Evolutionary conservation across 306 rosid genomes (phyloP).

Genomic region (Begonia peltatifolia): DNA sequence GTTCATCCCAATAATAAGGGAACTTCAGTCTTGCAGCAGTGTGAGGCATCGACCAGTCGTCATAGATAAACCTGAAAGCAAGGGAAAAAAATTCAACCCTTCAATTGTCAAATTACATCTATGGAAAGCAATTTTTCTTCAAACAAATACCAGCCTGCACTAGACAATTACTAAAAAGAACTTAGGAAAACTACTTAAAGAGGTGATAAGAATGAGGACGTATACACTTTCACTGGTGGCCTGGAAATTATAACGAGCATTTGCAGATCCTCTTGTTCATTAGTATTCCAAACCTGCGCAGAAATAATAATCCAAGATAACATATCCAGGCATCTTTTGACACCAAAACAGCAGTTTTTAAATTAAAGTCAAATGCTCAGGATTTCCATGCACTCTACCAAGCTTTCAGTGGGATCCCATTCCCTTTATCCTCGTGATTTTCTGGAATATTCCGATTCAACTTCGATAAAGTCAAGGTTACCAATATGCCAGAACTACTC

Average conservation of each 20-base stretch:
- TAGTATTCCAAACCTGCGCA: slow-evolving; percentile 64
- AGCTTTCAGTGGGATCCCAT: no score
- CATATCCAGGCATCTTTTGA: no score
- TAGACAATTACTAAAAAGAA: no score
- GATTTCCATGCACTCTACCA: no score
- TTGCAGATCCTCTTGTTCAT: slow-evolving; percentile 72
- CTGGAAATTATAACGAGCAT: slow-evolving; percentile 68
- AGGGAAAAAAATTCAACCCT: not conserved
- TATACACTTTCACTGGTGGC: slow-evolving; percentile 83
- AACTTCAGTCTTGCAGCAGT: slow-evolving; percentile 65
- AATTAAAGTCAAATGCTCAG: no score
- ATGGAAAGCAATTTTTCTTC: no score
- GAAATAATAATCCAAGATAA: not conserved
- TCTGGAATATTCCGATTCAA: no score
- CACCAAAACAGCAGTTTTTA: no score
- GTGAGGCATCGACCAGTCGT: slow-evolving; percentile 87
- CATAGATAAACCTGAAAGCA: slow-evolving; percentile 56
- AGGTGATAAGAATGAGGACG: slow-evolving; percentile 13
- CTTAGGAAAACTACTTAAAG: not conserved
- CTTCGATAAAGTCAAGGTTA: no score
- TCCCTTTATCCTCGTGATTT: no score
- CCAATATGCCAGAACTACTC: no score
- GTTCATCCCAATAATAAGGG: slow-evolving; percentile 76
- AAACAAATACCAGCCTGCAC: no score
- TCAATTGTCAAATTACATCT: not conserved